phyloP scores from a whole-genome alignment of 1,284 basidiomycete species.

The Irpex sp. region DNA sequence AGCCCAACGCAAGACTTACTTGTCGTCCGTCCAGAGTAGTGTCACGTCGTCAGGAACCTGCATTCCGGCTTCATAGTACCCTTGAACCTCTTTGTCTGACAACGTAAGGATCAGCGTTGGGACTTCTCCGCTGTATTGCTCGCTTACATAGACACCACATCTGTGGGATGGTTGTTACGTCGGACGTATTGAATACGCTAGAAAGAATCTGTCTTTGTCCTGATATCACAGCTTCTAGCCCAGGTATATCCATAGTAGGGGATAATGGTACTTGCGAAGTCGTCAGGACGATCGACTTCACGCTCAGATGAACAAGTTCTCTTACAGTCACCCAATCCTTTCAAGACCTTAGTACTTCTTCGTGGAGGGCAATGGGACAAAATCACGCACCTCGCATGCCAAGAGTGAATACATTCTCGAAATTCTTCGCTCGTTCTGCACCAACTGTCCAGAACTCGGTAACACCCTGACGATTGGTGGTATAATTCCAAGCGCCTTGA shows the following conservation, averaged over 20 bases:
- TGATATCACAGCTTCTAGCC: constrained; percentile 49
- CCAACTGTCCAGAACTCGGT: constrained; percentile 58
- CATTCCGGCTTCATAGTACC: constrained; percentile 60
- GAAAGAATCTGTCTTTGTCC: constrained; percentile 62
- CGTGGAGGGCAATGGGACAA: background rate
- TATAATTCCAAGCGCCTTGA: constrained; percentile 59
- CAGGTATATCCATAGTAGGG: constrained; percentile 42
- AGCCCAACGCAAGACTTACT: constrained; percentile 29
- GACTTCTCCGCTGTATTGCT: background rate
- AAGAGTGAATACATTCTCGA: constrained; percentile 59
- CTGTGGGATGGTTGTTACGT: constrained; percentile 55
- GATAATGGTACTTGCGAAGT: constrained; percentile 43
- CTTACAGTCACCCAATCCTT: background rate
- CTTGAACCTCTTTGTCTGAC: constrained; percentile 60
- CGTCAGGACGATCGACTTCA: too few species aligned
- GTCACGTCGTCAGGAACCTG: constrained; percentile 51
- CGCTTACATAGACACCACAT: constrained; percentile 60
- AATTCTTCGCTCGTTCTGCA: constrained; percentile 50
- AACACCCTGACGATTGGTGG: constrained; percentile 46
- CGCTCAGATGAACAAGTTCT: background rate
- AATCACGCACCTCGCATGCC: constrained; percentile 52
- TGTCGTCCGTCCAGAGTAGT: constrained; percentile 58
- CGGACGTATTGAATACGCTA: constrained; percentile 45
- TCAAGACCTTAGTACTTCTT: background rate
- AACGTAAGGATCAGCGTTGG: background rate